Evolutionary conservation across 108 stramenopile species (phyloP), one percentile per base, ranked within the genome.

Genomic region (Licmophora abbreviata): DNA sequence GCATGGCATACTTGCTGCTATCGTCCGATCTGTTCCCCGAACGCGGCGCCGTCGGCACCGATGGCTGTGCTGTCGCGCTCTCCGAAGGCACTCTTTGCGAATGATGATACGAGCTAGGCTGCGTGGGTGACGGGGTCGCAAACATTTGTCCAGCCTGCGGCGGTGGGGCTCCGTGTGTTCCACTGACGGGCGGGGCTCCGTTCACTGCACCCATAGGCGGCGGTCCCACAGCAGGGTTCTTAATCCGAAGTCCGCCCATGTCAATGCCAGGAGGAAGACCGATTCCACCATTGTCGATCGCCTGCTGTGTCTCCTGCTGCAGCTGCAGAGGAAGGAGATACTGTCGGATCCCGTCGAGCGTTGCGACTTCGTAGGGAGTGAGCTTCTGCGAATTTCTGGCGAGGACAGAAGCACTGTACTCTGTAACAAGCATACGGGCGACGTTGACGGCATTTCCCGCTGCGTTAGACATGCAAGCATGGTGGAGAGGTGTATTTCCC

Each of bases 331-430:
- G 92, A 29, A 93, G 48, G 22, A 93, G 58, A 54, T 82, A 84
- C 48, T 88, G 85, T 28, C 88, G 64, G 15, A 89, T 75, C 0
- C 66, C 41, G 55, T 82, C 68, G 0, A 59, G 34, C 1, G 73
- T 59, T 10, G 81, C 88, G 14, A 80, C 69, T 61, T 93, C 92
- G 66, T 93, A 93, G 20, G 92, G 78, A 1, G 88, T 85, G 58
- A 76, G 58, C 12, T 82, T 84, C 22, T 54, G 44, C n/a, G 42
- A 29, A 55, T 85, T 86, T 54, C 75, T 81, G 1, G 52, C 42
- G n/a, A 72, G 42, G 21, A 71, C 68, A 35, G 58, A 64, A 3
- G 81, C 84, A 9, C 62, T 50, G 47, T 49, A 81, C 20, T 74
- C 73, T 21, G 56, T 72, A 30, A 92, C 59, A 14, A 92, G 52